Percentiles rank a stretch among this genome's conserved stretches.
Evolutionary conservation across 106 monocot genomes (phyloP).

Genomic region (Acorus calamus): DNA sequence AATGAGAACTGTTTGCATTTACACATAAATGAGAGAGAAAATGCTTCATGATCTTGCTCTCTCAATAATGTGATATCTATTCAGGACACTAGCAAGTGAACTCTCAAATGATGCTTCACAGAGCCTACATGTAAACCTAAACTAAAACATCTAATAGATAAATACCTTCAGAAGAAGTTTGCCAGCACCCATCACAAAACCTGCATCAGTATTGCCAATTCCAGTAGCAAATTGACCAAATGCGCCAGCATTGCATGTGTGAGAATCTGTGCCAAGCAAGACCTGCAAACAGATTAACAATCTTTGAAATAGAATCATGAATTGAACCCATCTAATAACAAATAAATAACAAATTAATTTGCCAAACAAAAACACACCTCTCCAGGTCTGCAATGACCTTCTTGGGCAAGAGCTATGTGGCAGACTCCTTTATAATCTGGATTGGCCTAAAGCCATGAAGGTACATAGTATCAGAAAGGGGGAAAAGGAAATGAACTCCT

Average conservation of each 20-base stretch:
- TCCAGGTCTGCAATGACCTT: conserved; percentile 96
- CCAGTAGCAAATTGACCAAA: conserved; percentile 98
- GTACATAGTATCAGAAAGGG: conserved; percentile 1
- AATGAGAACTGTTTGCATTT: no score
- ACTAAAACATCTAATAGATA: background rate
- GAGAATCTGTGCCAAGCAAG: conserved; percentile 94
- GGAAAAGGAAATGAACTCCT: no score
- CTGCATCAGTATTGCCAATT: conserved; percentile 99
- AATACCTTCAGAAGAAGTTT: conserved; percentile 78
- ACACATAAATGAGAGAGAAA: no score
- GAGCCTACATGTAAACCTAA: background rate
- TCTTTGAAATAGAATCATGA: conserved; percentile 1
- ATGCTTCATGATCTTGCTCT: no score
- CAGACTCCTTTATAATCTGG: conserved; percentile 98
- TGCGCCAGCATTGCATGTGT: conserved; percentile 96
- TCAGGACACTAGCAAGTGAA: no score
- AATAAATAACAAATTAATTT: conserved; percentile 1
- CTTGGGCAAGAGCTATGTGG: conserved; percentile 93
- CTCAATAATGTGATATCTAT: no score
- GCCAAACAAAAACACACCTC: conserved; percentile 36
- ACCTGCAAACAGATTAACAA: conserved; percentile 34
- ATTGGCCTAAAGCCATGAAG: conserved; percentile 49
- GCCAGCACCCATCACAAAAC: conserved; percentile 92
- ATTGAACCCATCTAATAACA: background rate
- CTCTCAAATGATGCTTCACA: no score